phyloP scores from a whole-genome alignment of 78 protist genomes.

The Protostelium mycophagum region DNA sequence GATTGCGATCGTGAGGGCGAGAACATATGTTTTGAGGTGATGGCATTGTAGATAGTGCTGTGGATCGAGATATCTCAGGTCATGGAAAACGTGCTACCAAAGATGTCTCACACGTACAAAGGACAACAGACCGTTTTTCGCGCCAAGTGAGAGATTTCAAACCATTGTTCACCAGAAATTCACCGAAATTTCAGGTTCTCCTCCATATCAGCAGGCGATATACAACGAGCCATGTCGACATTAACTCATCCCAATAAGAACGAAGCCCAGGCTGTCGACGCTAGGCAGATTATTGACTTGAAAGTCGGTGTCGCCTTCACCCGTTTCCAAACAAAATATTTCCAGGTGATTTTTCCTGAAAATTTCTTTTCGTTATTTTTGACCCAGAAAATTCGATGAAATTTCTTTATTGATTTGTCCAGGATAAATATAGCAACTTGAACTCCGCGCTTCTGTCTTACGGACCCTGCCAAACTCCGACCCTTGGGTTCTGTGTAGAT shows the following conservation, averaged over 20 bases:
- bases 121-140: not conserved
- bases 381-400: not conserved
- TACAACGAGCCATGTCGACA: constrained; percentile 20
- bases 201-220: constrained; percentile 14
- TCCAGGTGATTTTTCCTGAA: too few relatives aligned
- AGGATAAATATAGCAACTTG: not conserved
- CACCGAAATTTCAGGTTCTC: too few relatives aligned
- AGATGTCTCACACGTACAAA: not conserved
- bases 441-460: constrained; percentile 11
- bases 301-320: constrained; percentile 97
- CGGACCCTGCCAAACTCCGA: constrained; percentile 98
- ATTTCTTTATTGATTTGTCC: not conserved
- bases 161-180: too few relatives aligned
- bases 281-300: constrained; percentile 79
- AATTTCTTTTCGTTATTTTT: too few relatives aligned
- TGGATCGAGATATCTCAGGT: constrained; percentile 30
- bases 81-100: constrained; percentile 25
- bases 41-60: constrained; percentile 30
- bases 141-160: too few relatives aligned
- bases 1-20: constrained; percentile 98
- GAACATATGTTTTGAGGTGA: constrained; percentile 90
- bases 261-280: constrained; percentile 85
- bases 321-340: constrained; percentile 85
- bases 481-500: constrained; percentile 96
- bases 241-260: constrained; percentile 70